Conservation (phyloP, 2,329 filamentous ascomycete genomes). For the Curvularia lunata region DNA sequence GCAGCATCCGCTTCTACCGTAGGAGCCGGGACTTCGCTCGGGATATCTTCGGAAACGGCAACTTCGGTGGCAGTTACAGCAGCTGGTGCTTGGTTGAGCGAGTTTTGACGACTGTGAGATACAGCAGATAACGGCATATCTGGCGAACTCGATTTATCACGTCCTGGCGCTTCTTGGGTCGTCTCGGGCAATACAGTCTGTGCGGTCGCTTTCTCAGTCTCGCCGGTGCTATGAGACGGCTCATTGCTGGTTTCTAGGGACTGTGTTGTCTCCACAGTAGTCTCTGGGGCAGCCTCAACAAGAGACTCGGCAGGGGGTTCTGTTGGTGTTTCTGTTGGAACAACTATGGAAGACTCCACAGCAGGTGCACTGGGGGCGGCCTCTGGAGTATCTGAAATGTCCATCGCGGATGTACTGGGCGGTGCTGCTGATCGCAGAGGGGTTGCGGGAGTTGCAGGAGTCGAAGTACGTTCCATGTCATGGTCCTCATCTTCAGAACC, state of each 20-base stretch:
- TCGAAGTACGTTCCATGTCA: conserved; percentile 56
- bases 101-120: conserved; percentile 50
- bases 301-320: background rate
- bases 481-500: conserved; percentile 56
- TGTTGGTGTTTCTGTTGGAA: background rate
- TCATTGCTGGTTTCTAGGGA: conserved; percentile 14
- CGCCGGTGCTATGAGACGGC: conserved; percentile 9
- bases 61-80: conserved; percentile 20
- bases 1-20: conserved; percentile 8
- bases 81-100: conserved; percentile 37
- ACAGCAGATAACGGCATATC: conserved; percentile 50
- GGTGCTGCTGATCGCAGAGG: conserved; percentile 33
- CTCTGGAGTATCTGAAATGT: conserved; percentile 19
- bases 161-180: conserved; percentile 14
- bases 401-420: conserved; percentile 16
- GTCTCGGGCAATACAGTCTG: conserved; percentile 12
- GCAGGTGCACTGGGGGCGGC: background rate
- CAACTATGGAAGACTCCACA: background rate
- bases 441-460: conserved; percentile 51
- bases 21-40: conserved; percentile 12
- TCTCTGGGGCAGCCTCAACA: background rate
- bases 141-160: conserved; percentile 51
- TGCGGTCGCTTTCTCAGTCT: conserved; percentile 15
- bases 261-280: conserved; percentile 7
- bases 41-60: conserved; percentile 8